Evolutionary conservation across 345 rosid genomes (phyloP).

Genomic region (Eucalyptus tenuipes): DNA sequence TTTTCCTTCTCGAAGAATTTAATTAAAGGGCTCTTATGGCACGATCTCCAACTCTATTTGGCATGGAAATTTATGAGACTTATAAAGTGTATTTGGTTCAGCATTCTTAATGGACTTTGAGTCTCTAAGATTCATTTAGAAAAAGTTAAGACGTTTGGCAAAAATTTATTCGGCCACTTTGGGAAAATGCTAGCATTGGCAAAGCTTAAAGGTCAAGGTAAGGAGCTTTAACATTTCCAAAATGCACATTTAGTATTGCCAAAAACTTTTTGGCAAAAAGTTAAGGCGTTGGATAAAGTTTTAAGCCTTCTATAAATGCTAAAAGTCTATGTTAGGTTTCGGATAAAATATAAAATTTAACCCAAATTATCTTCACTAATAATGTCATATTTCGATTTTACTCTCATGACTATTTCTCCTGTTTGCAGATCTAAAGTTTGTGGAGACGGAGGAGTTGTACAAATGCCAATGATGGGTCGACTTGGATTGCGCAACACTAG

Average conservation of each 20-base stretch:
- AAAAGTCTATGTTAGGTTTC: too few species aligned
- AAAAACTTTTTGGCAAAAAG: too few species aligned
- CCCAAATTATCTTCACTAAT: accelerated
- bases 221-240: neutral
- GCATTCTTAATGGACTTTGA: accelerated
- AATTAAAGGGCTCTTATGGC: neutral
- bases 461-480: neutral
- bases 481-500: neutral
- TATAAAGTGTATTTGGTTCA: accelerated
- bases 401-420: accelerated
- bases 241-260: neutral
- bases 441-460: neutral
- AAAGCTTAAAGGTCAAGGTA: too few species aligned
- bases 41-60: neutral
- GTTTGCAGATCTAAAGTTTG: accelerated
- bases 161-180: accelerated
- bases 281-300: neutral
- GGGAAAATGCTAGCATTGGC: accelerated
- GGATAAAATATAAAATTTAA: too few species aligned
- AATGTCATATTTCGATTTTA: too few species aligned
- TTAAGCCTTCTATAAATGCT: neutral
- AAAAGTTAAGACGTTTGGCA: too few species aligned
- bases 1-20: neutral
- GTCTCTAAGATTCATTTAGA: too few species aligned
- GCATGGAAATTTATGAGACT: neutral